Evolutionary conservation across 73 alveolate genomes (phyloP), one percentile per base, ranked within the genome.

Genomic region (Paramecium biaurelia): DNA sequence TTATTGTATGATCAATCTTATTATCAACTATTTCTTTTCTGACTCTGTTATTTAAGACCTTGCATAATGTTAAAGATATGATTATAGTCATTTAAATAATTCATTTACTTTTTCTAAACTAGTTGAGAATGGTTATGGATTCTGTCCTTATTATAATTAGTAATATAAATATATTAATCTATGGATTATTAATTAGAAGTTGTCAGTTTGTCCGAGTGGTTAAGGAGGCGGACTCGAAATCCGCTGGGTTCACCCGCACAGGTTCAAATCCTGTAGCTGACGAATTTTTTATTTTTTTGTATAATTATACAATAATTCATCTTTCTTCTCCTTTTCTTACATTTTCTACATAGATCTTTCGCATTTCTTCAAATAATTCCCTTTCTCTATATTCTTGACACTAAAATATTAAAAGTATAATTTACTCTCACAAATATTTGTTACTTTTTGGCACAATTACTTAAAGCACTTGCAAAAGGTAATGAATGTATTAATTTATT

Each of bases 171-270:
- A 53, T 53, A 53, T 53, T 53, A 23, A 14, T 53, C 9, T 53
- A 18, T 15, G 11, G 26, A 53, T 53, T 2, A 15, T 18, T 53
- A 53, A 63, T 63, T 63, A 63, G 84, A 63, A 14, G 84, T 63
- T 79, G 94, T 89, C 94, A 89, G 94, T 89, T 89, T 89, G 94
- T 89, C 94, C 94, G 94, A 89, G 94, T 89, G 94, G 94, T 89
- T 89, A 89, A 89, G 94, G 94, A 89, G 94, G 94, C 87, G 85
- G 94, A 89, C 94, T 89, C 94, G 94, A 89, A 89, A 89, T 89
- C 94, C 85, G 87, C 90, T 89, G 94, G 94, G 94, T 89, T 89
- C 34, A 89, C 94, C 94, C 94, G 94, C 94, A 89, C 94, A 89
- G 94, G 94, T 89, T 89, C 94, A 70, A 89, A 89, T 89, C 94